phyloP scores from a whole-genome alignment of 2,329 filamentous ascomycete genomes.

The Colletotrichum horii region DNA sequence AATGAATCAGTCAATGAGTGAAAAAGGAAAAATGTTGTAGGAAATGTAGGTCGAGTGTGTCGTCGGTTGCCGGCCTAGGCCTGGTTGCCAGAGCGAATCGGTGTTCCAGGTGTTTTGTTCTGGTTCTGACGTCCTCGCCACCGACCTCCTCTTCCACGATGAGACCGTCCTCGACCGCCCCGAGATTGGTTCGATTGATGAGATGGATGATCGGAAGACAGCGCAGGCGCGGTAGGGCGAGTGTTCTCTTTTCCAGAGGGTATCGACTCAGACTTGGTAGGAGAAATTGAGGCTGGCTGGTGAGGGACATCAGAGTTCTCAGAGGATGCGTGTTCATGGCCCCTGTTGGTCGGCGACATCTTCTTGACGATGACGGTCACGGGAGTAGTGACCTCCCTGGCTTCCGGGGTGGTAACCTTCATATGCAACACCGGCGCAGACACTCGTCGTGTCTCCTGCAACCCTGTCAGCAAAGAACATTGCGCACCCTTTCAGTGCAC shows the following conservation, averaged over 20 bases:
- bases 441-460: background rate
- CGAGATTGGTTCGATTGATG: background rate
- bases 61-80: background rate
- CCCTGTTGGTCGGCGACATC: background rate
- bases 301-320: background rate
- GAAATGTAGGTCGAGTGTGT: background rate
- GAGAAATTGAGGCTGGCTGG: background rate
- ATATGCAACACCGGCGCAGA: background rate
- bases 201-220: background rate
- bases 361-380: background rate
- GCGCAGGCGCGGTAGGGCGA: background rate
- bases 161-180: background rate
- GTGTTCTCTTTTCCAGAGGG: background rate
- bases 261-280: background rate
- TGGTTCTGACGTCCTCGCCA: slow-evolving; percentile 2
- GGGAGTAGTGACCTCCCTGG: background rate
- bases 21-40: background rate
- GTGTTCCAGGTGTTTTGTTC: background rate
- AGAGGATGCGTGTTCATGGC: background rate
- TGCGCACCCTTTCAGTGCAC: background rate
- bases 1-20: background rate
- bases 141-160: background rate
- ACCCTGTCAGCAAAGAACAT: background rate
- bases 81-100: background rate
- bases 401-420: background rate